These are phyloP conservation scores for Naganishia vaughanmartiniae DNA, from an alignment of 768 basidiomycete species.

Conservation along the genomic window DNA sequence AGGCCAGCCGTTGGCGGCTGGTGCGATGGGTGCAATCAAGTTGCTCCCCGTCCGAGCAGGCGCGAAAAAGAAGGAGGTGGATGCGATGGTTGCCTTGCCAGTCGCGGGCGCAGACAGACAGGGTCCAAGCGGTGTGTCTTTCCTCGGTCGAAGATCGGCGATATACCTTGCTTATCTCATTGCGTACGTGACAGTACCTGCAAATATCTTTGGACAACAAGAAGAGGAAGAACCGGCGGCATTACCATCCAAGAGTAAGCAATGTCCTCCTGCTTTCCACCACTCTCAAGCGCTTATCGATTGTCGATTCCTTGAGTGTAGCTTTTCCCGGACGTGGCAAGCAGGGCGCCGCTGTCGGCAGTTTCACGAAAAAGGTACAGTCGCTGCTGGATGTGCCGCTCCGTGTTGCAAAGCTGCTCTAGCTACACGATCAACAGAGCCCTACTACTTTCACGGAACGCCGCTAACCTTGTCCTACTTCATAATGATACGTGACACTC, in stretches of 20 bases:
- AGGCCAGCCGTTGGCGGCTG: background rate
- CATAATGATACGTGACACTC: constrained; percentile 2
- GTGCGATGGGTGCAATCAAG: constrained; percentile 21
- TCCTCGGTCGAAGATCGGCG: too few species aligned
- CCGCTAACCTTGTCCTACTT: background rate
- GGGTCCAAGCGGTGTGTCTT: background rate
- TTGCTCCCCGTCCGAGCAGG: constrained; percentile 24
- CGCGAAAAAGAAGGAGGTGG: constrained; percentile 28
- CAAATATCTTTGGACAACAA: constrained; percentile 38
- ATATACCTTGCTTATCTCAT: too few species aligned
- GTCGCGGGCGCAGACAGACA: constrained; percentile 9
- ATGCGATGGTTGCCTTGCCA: constrained; percentile 29
- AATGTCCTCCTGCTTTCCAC: background rate
- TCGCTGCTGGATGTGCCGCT: background rate
- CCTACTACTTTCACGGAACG: background rate
- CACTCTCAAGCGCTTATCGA: background rate
- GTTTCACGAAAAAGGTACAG: constrained; percentile 73
- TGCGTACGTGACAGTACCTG: constrained; percentile 31
- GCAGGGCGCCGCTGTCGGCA: constrained; percentile 23
- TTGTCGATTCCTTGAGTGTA: background rate
- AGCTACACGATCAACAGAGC: too few species aligned
- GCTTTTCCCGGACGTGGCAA: constrained; percentile 26
- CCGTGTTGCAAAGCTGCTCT: too few species aligned
- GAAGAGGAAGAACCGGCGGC: constrained; percentile 41
- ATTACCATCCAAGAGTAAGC: constrained; percentile 24